phyloP scores from a whole-genome alignment of 208 protist species.

The Lotmaria passim region DNA sequence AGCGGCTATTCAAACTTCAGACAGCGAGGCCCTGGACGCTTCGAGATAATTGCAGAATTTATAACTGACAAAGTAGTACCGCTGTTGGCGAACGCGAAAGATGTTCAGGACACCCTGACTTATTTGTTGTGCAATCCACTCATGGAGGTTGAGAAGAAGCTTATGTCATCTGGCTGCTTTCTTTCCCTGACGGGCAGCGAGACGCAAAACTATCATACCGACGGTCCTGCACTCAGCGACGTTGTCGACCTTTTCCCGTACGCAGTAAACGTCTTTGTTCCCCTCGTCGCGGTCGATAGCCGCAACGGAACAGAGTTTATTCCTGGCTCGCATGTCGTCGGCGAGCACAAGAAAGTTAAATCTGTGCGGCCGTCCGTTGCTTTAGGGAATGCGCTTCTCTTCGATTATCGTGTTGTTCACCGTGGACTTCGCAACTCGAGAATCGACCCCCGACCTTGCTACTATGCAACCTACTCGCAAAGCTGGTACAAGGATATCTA shows the following conservation, averaged over 20 bases:
- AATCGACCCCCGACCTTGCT: constrained; percentile 50
- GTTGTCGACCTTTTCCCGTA: constrained; percentile 64
- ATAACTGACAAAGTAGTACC: constrained; percentile 51
- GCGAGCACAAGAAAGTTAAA: constrained; percentile 6
- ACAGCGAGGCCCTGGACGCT: constrained; percentile 57
- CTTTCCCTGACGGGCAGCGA: constrained; percentile 61
- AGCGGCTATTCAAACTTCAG: constrained; percentile 73
- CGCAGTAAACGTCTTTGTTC: constrained; percentile 76
- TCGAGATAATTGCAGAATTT: constrained; percentile 60
- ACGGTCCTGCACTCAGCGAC: constrained; percentile 55
- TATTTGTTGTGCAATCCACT: constrained; percentile 28
- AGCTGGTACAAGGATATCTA: constrained; percentile 68
- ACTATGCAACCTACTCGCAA: constrained; percentile 60
- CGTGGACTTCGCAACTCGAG: constrained; percentile 52
- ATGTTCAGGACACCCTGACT: constrained; percentile 43
- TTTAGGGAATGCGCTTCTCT: constrained; percentile 53
- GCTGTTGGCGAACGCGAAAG: constrained; percentile 40
- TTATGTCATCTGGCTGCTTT: constrained; percentile 73
- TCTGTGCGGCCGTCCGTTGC: constrained; percentile 41
- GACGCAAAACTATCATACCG: constrained; percentile 56
- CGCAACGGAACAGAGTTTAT: constrained; percentile 72
- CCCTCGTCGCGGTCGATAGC: constrained; percentile 55
- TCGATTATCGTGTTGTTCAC: constrained; percentile 75
- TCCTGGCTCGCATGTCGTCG: constrained; percentile 42
- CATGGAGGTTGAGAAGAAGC: constrained; percentile 27